Evolutionary conservation across 352 stramenopile genomes (phyloP), one percentile per base, ranked within the genome.

Genomic region (Globisporangium mamillatum): DNA sequence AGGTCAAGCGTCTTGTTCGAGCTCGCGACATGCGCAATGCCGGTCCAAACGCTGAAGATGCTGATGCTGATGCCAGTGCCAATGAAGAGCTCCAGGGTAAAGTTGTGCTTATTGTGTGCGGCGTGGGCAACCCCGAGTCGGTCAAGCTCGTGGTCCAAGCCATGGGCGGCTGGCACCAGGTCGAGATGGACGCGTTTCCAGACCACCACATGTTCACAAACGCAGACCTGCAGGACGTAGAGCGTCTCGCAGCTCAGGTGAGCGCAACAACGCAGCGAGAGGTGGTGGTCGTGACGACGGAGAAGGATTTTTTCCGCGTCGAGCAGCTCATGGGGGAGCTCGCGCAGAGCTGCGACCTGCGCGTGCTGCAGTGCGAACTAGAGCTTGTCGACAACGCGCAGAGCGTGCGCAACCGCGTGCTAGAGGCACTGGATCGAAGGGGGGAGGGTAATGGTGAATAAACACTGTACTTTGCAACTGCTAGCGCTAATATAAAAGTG

Each of bases 101-200:
- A 58, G 68, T 67, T 24, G 76, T 72, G 22, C 38, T 90, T 12
- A 68, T 90, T 3, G 66, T 88, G 32, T 90, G 84, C 53, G 84
- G 84, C 3, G 83, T 92, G 22, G 84, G 84, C n/a, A 90, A 90
- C 57, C 81, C 84, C 0, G 72, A 81, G 55, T 92, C 84, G 1
- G 83, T 92, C 2, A 60, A 69, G 14, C 62, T 75, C 16, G 78
- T 86, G 14, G 74, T 92, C n/a, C 54, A 73, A 4, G 66, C 63
- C 2, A 69, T 82, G 66, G 68, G 38, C 22, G 69, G 65, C 36
- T 84, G 76, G 73, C 32, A 36, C 22, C 9, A 53, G 9, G 69
- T 91, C 0, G 41, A 78, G 2, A 53, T 89, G 38, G 77, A 84
- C 71, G 67, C 73, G 16, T 92, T 88, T 63, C 82, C 82, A 7